phyloP scores from a whole-genome alignment of 805 yeast species.

The Candida lessepsii region DNA sequence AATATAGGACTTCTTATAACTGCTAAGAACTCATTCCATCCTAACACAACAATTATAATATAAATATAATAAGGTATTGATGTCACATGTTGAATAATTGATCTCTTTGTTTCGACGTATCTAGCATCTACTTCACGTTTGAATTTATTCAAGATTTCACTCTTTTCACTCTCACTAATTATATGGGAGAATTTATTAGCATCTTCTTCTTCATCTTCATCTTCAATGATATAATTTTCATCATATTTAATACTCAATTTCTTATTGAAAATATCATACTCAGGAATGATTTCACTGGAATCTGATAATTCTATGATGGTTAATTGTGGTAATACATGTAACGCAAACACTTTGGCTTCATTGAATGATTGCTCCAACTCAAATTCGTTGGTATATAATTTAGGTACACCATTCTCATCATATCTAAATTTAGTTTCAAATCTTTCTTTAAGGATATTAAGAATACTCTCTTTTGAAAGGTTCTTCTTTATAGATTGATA shows the following conservation, averaged over 20 bases:
- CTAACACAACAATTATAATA: conserved; percentile 67
- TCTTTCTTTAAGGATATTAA: conserved; percentile 65
- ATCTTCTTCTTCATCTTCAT: conserved; percentile 27
- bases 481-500: conserved; percentile 58
- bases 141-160: conserved; percentile 55
- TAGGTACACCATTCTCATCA: conserved; percentile 79
- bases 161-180: conserved; percentile 56
- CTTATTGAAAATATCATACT: conserved; percentile 42
- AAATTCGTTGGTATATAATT: conserved; percentile 68
- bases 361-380: conserved; percentile 70
- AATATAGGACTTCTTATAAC: conserved; percentile 83
- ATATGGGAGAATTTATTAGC: conserved; percentile 52
- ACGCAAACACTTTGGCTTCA: conserved; percentile 57
- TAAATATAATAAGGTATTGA: conserved; percentile 85
- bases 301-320: conserved; percentile 53
- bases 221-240: conserved; percentile 22
- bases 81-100: conserved; percentile 72
- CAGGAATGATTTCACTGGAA: conserved; percentile 61
- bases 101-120: conserved; percentile 84
- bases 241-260: conserved; percentile 21
- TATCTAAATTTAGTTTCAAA: conserved; percentile 84
- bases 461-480: conserved; percentile 63
- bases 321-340: conserved; percentile 57
- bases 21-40: conserved; percentile 95
- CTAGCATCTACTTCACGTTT: conserved; percentile 75